Base-by-base conservation (phyloP, 192 early-diverging fungal genomes). In the Radiomyces spectabilis region DNA sequence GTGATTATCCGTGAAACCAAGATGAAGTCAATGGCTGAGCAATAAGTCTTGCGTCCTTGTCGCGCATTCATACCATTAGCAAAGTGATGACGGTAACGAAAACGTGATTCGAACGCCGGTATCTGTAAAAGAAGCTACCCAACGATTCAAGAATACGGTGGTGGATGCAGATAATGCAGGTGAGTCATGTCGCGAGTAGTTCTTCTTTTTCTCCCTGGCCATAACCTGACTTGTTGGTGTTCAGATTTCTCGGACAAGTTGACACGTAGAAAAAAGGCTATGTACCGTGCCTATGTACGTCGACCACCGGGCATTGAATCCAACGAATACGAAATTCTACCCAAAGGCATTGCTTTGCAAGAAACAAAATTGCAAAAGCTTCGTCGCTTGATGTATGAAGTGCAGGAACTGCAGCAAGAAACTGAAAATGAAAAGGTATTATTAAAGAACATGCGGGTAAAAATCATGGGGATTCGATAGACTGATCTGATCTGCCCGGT, bases 341-440 rank as follows among this genome's bases (percentile, higher is more conserved):
- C 78, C 9, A 76, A 73, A 52, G 69, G 75, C 1, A 50, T 68
- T 35, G 43, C 56, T 30, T 61, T 84, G 24, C 65, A 67, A 27
- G 92, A 95, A 59, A 92, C 87, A 1, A 67, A 80, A 18, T 56
- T 87, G 30, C 86, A 95, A 59, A 77, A 82, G 53, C 63, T 91
- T 19, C 76, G 86, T 22, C 74, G 92, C 12, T 80, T 95, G 33
- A 77, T 87, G 56, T 85, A 75, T 53, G 92, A 95, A 62, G 83
- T 87, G 7, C 84, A 92, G 53, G 88, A 95, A 49, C 80, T 95
- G 3, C 68, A 63, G 16, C 76, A 81, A 47, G 85, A 89, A 57
- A 48, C 91, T 25, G 74, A 79, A 12, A 82, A 76, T 42, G 64
- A 64, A 4, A 60, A 75, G 74, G 76, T 76, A 73, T 35, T n/a